Conservation (phyloP, 345 rosid genomes). For the Turnera subulata region DNA sequence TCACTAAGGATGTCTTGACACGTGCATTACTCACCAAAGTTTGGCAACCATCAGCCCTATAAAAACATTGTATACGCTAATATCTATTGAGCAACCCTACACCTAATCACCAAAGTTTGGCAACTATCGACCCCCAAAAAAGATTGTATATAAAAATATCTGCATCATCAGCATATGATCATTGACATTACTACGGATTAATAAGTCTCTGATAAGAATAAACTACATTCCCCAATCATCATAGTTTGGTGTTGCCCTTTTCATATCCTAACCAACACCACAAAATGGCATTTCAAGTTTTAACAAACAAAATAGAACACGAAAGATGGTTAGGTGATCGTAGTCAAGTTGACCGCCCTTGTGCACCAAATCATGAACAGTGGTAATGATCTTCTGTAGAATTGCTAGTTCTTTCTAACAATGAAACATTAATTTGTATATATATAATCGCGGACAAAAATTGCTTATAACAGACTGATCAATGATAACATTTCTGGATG, state of each 20-base stretch:
- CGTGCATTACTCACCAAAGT: slow-evolving; percentile 7
- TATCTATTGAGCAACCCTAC: too few relatives aligned
- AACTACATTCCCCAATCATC: slow-evolving; percentile 9
- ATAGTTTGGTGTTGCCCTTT: slow-evolving; percentile 15
- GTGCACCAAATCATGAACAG: not conserved
- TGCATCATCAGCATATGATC: not conserved
- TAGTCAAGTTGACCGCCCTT: slow-evolving; percentile 10
- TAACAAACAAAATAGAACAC: slow-evolving; percentile 12
- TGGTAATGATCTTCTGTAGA: too few relatives aligned
- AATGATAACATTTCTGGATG: too few relatives aligned
- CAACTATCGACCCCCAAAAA: too few relatives aligned
- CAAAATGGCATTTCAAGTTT: not conserved
- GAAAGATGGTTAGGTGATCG: slow-evolving; percentile 21
- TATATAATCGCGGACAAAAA: too few relatives aligned
- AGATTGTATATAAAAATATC: not conserved
- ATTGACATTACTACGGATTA: not conserved
- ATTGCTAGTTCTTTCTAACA: not conserved
- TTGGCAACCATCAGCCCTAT: not conserved
- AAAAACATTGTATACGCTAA: too few relatives aligned
- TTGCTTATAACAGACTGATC: too few relatives aligned
- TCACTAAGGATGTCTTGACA: slow-evolving; percentile 5
- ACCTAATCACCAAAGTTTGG: too few relatives aligned
- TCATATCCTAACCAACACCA: slow-evolving; percentile 24
- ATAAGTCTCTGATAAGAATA: slow-evolving; percentile 3
- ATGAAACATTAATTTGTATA: too few relatives aligned